Base-by-base conservation (phyloP, 768 basidiomycete species). In the Collybiopsis luxurians region DNA sequence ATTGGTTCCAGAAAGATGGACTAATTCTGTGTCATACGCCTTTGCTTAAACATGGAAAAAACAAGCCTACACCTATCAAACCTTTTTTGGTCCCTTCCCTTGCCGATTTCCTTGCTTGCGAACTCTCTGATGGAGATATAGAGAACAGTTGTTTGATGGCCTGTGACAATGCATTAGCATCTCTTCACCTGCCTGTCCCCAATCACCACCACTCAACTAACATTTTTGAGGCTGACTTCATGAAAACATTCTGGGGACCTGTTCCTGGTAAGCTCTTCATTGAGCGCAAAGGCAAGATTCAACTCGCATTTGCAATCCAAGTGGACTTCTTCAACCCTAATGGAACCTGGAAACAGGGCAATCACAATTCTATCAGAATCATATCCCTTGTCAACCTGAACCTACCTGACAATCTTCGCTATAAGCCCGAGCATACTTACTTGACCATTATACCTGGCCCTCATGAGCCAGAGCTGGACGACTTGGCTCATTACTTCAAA, bases 281-380 rank as follows among this genome's bases (percentile, higher is more conserved):
- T 12, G 47, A 49, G 17, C 13, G 47, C 9, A 26, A 26, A 5
- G 47, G 26, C 47, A 49, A 49, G 19, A 24, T 26, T 13, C 56
- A 52, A 30, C 38, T 58, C 4, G 19, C 56, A 2, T 69, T 71
- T 28, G 50, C 59, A 0, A 42, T 71, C 0, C 44, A 60, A 11
- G 26, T 69, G 1, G 64, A 71, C 45, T 67, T 66, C 38, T 69
- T 71, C 59, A 67, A 70, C 34, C 61, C 65, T 1, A 54, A 65
- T 12, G 65, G 64, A 1, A 69, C 60, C 44, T 54, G 43, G 2
- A 17, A 59, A 21, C 38, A 31, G 2, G 62, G 63, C 1, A 58
- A 57, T 2, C 48, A 15, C 2, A 48, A 44, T 1, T 68, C 65
- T 13, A 27, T 59, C 15, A 63, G 64, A 12, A 51, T 60, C 10